These are phyloP conservation scores for Fusarium fujikuroi DNA, from an alignment of 2,329 filamentous ascomycete genomes.

Conservation along the genomic window DNA sequence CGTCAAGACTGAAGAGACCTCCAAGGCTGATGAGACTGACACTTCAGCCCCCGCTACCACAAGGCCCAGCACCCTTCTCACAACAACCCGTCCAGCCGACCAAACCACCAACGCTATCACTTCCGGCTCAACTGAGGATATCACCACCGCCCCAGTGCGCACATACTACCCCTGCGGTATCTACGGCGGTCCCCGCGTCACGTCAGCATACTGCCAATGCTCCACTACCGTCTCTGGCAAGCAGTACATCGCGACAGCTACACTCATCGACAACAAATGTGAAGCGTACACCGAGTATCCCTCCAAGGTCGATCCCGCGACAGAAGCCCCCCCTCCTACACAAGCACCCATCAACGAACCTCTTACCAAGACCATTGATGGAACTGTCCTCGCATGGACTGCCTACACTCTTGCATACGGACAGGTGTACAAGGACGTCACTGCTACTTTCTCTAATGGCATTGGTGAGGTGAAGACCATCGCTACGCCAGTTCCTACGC, in stretches of 20 bases:
- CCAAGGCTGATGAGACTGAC: not conserved
- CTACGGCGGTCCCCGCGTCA: not conserved
- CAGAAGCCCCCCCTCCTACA: not conserved
- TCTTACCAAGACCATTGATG: constrained; percentile 3
- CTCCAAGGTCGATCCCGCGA: not conserved
- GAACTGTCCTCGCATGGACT: not conserved
- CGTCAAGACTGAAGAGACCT: not conserved
- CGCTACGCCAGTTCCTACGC: not conserved
- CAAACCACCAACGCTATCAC: not conserved
- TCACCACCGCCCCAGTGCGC: not conserved
- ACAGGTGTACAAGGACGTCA: not conserved
- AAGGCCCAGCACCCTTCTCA: not conserved
- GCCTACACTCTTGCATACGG: not conserved
- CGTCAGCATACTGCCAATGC: constrained; percentile 9
- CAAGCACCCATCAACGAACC: constrained; percentile 5
- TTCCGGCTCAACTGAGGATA: not conserved
- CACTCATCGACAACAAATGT: not conserved
- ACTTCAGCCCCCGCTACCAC: not conserved
- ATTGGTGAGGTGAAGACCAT: not conserved
- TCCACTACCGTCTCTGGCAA: constrained; percentile 1
- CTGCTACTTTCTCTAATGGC: not conserved
- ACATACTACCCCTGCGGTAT: constrained; percentile 1
- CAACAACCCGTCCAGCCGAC: not conserved
- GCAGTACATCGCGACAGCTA: not conserved
- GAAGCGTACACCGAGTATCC: not conserved